Base-by-base conservation (phyloP, 352 stramenopile genomes). In the Phytophthora sansomeana region DNA sequence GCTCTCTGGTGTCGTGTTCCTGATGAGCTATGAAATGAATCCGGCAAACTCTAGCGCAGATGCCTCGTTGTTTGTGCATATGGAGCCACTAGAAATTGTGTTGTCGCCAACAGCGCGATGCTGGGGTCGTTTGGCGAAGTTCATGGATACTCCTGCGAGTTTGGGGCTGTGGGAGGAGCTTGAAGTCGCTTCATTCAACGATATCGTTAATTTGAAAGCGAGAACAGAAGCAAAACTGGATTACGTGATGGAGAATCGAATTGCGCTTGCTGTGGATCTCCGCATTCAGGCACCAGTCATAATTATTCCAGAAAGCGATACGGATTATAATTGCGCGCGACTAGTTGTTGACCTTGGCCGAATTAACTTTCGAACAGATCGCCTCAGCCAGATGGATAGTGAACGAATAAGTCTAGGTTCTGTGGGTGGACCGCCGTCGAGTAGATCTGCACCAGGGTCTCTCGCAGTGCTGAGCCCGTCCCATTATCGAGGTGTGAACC, bases 151-250 rank as follows among this genome's bases (percentile, higher is more conserved):
- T 30, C 88, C 89, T 19, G 79, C 91, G 60, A 80, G 75, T 17
- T 67, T 96, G 43, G 89, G 87, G 5, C 56, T 95, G 17, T 96
- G 89, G 89, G 86, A 86, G 14, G 89, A 96, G 69, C 72, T 96
- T 43, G 87, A 96, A 69, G 87, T 96, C 16, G 87, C 89, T 2
- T 94, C 87, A 47, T 91, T 96, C 50, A 96, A 96, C 63, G 85
- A 95, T 28, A 94, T 96, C 48, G 87, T 96, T n/a, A 96, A 96
- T 60, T 71, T 96, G 3, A 95, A 94, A 58, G 79, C 87, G 13
- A 76, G 89, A 56, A 96, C 89, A 0, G 86, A 96, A 58, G 89
- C 89, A 33, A 96, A 96, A 67, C 72, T 96, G n/a, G 80, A 93
- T 50, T 96, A 96, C 50, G 87, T 92, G 28, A 92, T 96, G 86